Evolutionary conservation across 257 asterid genomes (phyloP).

Genomic region (Nicotiana otophora): DNA sequence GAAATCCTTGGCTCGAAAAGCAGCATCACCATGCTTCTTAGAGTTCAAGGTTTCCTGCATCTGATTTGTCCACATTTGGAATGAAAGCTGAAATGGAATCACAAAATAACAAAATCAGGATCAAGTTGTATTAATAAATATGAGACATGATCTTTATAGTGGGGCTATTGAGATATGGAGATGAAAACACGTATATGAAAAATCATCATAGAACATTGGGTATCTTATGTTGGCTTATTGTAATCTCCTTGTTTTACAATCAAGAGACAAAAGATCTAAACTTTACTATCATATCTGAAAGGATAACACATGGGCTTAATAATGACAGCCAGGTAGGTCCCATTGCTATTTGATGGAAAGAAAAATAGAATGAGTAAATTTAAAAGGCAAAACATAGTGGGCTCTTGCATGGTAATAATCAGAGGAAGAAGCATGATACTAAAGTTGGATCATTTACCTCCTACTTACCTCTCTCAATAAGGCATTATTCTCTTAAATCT

Average conservation of each 20-base stretch:
- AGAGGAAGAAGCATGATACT: neutral
- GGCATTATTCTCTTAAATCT: neutral
- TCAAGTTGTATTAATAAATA: neutral
- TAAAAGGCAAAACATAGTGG: slow-evolving; percentile 1
- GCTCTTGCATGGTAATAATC: neutral
- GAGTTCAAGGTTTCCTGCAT: slow-evolving; percentile 88
- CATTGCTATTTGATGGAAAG: neutral
- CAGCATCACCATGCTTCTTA: slow-evolving; percentile 91
- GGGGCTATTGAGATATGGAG: neutral
- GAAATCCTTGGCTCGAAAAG: slow-evolving; percentile 86
- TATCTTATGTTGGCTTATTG: neutral
- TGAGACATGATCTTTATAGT: neutral
- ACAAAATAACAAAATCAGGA: neutral
- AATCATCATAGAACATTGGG: neutral
- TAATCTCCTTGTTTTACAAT: neutral
- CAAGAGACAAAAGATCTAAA: neutral
- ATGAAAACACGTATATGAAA: neutral
- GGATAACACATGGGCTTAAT: neutral
- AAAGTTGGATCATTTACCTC: neutral
- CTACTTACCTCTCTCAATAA: neutral
- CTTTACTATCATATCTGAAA: slow-evolving; percentile 4
- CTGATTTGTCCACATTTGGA: slow-evolving; percentile 96
- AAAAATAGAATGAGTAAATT: neutral
- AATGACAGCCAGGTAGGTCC: neutral
- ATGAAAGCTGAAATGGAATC: slow-evolving; percentile 65